Evolutionary conservation across 169 alveolate genomes (phyloP), one percentile per base, ranked within the genome.

Genomic region (Plasmodium gaboni): DNA sequence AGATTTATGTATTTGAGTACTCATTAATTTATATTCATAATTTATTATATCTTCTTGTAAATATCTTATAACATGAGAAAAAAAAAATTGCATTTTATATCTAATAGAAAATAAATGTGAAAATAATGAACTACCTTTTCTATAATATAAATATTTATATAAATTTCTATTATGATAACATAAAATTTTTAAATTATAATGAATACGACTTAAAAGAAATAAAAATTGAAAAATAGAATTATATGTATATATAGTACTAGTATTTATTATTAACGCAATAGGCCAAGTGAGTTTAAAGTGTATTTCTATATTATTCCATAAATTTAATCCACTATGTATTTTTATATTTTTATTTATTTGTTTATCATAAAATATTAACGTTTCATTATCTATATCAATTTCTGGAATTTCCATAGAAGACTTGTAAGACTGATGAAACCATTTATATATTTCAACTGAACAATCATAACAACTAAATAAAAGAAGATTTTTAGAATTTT

Each of bases 41-140:
- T 86, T 86, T 26, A 86, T 86, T 53, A 86, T 86, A 51, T 86
- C 92, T 64, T 86, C 92, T 71, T 86, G 92, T 73, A 86, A 86
- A 86, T 86, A 86, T 32, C 53, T 69, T 70, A 86, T 86, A 42
- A 86, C 70, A 59, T 86, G 92, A 44, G 63, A 86, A 15, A 86
- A 46, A 61, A 86, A 86, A 71, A 86, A 86, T 50, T 86, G 92
- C 92, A 86, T 86, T 48, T 86, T 86, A 63, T 86, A 71, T 71
- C 92, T 50, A 71, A 86, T 86, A 46, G 92, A 69, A 71, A 86
- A 86, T 61, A 86, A 71, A 67, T 70, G 53, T 12, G 92, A 86
- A 86, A 86, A 86, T 60, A 86, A 38, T 26, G 63, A 57, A 10
- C 46, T 17, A 0, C 92, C 92, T 71, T 71, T 86, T 86, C 32